A percentile compares a stretch with the other conserved stretches of the same genome.
Conservation (phyloP, 148 eudicot genomes). For the Vaccinium myrtillus region DNA sequence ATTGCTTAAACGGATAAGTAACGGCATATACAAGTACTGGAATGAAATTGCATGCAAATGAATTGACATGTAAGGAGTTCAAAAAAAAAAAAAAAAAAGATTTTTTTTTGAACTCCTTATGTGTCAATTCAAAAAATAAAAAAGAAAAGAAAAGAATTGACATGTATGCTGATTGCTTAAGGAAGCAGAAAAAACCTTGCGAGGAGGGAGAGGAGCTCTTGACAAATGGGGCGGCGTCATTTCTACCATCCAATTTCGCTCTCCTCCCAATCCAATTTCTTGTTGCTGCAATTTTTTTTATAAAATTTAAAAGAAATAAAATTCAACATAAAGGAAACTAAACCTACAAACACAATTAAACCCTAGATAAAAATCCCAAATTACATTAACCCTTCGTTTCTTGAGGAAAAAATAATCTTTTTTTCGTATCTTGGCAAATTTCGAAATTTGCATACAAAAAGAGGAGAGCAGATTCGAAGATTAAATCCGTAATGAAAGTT, state of each 20-base stretch:
- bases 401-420: not conserved
- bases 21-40: not conserved
- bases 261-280: constrained; percentile 56
- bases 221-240: constrained; percentile 54
- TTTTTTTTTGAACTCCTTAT: too few relatives aligned
- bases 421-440: not conserved
- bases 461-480: too few relatives aligned
- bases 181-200: constrained; percentile 53
- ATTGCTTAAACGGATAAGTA: constrained; percentile 7
- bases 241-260: constrained; percentile 44
- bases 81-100: too few relatives aligned
- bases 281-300: constrained; percentile 44
- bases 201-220: constrained; percentile 44
- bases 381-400: not conserved
- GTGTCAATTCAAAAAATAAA: too few relatives aligned
- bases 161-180: constrained; percentile 8
- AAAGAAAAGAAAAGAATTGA: not conserved
- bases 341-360: not conserved
- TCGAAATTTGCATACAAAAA: not conserved
- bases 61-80: not conserved
- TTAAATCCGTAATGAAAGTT: too few relatives aligned
- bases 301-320: not conserved
- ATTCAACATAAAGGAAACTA: constrained; percentile 1
- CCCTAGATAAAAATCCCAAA: not conserved
- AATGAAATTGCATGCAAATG: not conserved